phyloP scores from a whole-genome alignment of 75 land plant genomes.

The Chamaecyparis obtusa region DNA sequence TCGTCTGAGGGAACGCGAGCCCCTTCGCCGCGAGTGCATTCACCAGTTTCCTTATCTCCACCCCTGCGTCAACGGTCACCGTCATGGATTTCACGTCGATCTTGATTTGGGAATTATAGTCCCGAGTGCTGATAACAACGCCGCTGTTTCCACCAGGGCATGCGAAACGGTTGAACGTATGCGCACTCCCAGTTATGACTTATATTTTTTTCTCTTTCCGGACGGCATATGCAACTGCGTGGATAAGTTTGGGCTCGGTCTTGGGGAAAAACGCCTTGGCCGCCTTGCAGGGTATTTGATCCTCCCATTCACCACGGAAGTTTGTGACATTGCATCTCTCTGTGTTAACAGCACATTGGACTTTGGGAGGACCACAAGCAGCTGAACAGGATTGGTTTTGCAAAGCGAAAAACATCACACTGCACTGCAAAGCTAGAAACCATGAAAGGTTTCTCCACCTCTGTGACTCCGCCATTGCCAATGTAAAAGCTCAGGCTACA shows the following conservation, averaged over 20 bases:
- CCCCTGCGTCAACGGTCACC: no score
- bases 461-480: no score
- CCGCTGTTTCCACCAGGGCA: constrained; percentile 36
- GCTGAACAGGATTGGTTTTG: not conserved
- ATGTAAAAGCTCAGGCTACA: no score
- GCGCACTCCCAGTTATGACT: constrained; percentile 20
- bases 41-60: no score
- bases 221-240: constrained; percentile 4
- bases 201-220: constrained; percentile 35
- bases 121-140: constrained; percentile 22
- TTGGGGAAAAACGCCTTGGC: constrained; percentile 32
- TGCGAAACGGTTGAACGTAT: constrained; percentile 54
- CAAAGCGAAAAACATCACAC: no score
- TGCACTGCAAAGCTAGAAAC: no score
- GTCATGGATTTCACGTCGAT: constrained; percentile 19
- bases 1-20: no score
- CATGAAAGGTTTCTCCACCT: no score
- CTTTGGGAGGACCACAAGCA: constrained; percentile 17
- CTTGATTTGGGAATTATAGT: constrained; percentile 10
- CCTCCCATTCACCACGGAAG: not conserved
- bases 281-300: constrained; percentile 22
- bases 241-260: constrained; percentile 30
- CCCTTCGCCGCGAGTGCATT: no score
- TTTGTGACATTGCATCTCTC: constrained; percentile 26
- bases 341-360: not conserved